Conservation (phyloP, 2,329 filamentous ascomycete species). For the Aspergillus eucalypticola region DNA sequence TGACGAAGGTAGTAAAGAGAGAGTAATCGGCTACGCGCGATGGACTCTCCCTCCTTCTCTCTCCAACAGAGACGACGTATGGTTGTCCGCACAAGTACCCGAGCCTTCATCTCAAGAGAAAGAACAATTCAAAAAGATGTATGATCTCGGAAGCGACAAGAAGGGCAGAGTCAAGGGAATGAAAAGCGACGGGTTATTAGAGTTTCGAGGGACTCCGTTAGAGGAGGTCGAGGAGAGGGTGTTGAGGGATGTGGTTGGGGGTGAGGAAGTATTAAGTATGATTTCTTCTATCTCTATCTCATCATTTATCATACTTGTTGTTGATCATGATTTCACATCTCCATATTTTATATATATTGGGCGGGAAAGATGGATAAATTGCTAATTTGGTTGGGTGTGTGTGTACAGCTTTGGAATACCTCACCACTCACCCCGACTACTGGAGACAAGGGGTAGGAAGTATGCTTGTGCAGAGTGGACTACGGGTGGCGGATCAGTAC, state of each 20-base stretch:
- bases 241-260: background rate
- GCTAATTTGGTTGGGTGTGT: too few relatives aligned
- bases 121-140: background rate
- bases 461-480: background rate
- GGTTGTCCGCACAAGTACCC: background rate
- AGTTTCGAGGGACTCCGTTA: background rate
- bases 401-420: background rate
- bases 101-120: background rate
- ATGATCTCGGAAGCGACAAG: background rate
- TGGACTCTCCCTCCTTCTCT: background rate
- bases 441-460: background rate
- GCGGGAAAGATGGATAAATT: too few relatives aligned
- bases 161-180: background rate
- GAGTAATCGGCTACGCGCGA: background rate
- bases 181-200: background rate
- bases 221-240: background rate
- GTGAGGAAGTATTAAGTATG: background rate
- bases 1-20: background rate
- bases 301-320: background rate
- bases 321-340: too few relatives aligned
- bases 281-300: background rate
- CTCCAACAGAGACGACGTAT: background rate
- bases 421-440: background rate
- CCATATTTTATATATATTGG: too few relatives aligned
- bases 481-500: background rate